Percentiles rank a stretch among this genome's conserved stretches.
Evolutionary conservation across 2,329 filamentous ascomycete genomes (phyloP).

Genomic region (Neofusicoccum laricinum): DNA sequence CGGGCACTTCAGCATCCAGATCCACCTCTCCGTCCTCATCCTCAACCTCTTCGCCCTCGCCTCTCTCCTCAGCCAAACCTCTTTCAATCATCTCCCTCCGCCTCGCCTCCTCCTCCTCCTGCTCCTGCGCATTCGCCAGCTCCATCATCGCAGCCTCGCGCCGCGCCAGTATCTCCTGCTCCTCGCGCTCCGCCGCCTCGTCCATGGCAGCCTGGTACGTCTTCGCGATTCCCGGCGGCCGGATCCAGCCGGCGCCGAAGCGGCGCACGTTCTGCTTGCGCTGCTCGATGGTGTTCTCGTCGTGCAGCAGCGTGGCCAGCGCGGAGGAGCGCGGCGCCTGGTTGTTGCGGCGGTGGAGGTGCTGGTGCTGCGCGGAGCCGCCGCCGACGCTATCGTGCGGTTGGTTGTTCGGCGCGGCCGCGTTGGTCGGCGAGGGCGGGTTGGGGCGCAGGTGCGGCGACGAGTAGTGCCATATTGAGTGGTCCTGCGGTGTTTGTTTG

Average conservation of each 20-base stretch:
- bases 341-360: constrained; percentile 27
- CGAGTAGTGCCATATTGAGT: constrained; percentile 13
- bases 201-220: constrained; percentile 87
- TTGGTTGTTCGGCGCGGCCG: constrained; percentile 22
- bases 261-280: constrained; percentile 80
- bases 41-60: constrained; percentile 38
- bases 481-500: not conserved
- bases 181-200: constrained; percentile 82
- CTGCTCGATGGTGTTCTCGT: constrained; percentile 73
- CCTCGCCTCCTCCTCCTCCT: constrained; percentile 46
- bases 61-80: constrained; percentile 40
- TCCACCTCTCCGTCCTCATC: constrained; percentile 36
- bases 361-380: constrained; percentile 20
- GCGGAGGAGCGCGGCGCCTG: constrained; percentile 52
- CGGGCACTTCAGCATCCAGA: constrained; percentile 44
- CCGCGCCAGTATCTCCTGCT: constrained; percentile 72
- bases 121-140: constrained; percentile 61
- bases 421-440: constrained; percentile 24
- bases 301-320: constrained; percentile 67
- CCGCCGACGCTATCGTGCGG: constrained; percentile 22
- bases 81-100: constrained; percentile 29
- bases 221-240: constrained; percentile 82
- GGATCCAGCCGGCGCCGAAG: constrained; percentile 87
- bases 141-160: constrained; percentile 71
- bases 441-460: constrained; percentile 7